These are phyloP conservation scores for Kodamaea neixiangensis DNA, from an alignment of 805 yeast species.

Conservation along the genomic window DNA sequence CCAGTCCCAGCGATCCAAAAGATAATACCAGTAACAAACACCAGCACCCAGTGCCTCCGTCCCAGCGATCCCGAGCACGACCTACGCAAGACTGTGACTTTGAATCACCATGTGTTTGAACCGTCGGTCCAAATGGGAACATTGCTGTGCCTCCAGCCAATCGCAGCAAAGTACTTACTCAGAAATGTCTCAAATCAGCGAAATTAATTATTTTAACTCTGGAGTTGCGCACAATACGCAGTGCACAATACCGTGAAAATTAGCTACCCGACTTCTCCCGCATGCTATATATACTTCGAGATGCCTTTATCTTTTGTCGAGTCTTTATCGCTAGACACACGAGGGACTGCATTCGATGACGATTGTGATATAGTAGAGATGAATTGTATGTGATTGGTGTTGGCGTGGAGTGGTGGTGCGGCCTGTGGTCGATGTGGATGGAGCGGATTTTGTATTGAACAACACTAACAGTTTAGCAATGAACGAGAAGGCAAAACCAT, in stretches of 20 bases:
- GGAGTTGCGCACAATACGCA: background rate
- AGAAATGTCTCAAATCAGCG: background rate
- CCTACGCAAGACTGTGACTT: background rate
- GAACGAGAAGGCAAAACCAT: background rate
- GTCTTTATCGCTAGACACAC: background rate
- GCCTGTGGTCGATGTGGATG: too few species aligned
- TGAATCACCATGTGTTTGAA: background rate
- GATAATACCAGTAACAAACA: too few species aligned
- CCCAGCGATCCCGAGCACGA: background rate
- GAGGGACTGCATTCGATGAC: background rate
- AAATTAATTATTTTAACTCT: too few species aligned
- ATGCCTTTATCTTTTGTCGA: background rate
- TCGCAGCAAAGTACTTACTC: background rate
- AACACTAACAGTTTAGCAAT: background rate
- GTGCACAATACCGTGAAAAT: background rate
- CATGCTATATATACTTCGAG: background rate
- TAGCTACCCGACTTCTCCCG: background rate
- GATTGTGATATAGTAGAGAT: conserved; percentile 11
- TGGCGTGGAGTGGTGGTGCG: too few species aligned
- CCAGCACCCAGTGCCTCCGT: background rate
- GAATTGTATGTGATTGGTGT: conserved; percentile 11
- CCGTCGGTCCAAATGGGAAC: background rate
- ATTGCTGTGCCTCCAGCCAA: background rate
- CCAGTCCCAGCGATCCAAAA: too few species aligned
- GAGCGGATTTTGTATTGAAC: background rate